phyloP scores from a whole-genome alignment of 2,329 filamentous ascomycete species.

The Arthroderma uncinatum region DNA sequence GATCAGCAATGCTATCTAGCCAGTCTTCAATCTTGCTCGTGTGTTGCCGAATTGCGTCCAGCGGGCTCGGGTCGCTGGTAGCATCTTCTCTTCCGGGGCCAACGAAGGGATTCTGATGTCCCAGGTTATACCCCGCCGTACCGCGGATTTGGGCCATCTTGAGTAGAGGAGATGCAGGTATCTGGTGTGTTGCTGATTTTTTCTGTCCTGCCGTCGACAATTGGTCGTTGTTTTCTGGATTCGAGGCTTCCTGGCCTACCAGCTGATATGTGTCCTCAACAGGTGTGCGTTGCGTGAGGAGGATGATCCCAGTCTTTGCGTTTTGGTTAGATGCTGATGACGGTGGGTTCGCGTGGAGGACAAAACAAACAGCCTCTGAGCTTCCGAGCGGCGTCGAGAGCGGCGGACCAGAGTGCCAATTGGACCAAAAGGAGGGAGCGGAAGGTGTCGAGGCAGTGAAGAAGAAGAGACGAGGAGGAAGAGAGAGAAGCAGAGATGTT shows the following conservation, averaged over 20 bases:
- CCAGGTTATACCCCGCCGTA: constrained; percentile 72
- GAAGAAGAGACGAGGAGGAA: not conserved
- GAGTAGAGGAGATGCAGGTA: not conserved
- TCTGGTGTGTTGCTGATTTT: not conserved
- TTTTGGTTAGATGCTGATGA: not conserved
- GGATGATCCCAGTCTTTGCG: not conserved
- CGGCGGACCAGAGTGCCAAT: not conserved
- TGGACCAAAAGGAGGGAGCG: not conserved
- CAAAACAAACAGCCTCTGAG: not conserved
- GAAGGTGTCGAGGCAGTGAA: not conserved
- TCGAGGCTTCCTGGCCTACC: not conserved
- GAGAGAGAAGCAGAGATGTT: constrained; percentile 12
- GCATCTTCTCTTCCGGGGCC: constrained; percentile 48
- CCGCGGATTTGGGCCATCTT: constrained; percentile 47
- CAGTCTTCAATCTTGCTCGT: constrained; percentile 98
- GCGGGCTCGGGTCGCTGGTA: constrained; percentile 58
- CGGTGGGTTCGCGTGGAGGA: constrained; percentile 2
- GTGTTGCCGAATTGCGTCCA: constrained; percentile 84
- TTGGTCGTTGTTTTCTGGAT: not conserved
- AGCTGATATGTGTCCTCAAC: constrained; percentile 1
- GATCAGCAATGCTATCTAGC: constrained; percentile 76
- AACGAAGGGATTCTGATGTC: constrained; percentile 61
- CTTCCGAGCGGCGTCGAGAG: not conserved
- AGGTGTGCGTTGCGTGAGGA: not conserved
- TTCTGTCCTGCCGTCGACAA: not conserved